A percentile compares a stretch with the other conserved stretches of the same genome.
Evolutionary conservation across 2,329 filamentous ascomycete genomes (phyloP).

Genomic region (Cladophialophora carrionii): DNA sequence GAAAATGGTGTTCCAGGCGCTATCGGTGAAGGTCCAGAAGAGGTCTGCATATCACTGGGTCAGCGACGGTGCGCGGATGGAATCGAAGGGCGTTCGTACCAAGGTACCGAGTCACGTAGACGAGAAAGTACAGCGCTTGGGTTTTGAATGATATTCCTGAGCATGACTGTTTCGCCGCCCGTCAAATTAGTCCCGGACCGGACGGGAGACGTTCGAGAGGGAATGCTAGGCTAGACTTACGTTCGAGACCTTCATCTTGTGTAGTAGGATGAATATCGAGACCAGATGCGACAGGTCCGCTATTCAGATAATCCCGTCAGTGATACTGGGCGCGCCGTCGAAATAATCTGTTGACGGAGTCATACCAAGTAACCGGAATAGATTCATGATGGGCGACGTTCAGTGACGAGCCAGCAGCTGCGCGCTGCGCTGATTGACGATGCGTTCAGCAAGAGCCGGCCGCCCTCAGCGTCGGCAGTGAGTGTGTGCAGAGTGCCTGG

Average conservation of each 20-base stretch:
- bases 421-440: slow-evolving; percentile 23
- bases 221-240: slow-evolving; percentile 57
- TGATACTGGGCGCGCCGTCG: slow-evolving; percentile 17
- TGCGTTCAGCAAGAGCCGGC: neutral
- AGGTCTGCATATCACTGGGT: slow-evolving; percentile 64
- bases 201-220: neutral
- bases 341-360: slow-evolving; percentile 23
- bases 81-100: slow-evolving; percentile 54
- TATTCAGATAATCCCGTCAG: slow-evolving; percentile 45
- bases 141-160: slow-evolving; percentile 99
- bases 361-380: slow-evolving; percentile 70
- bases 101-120: slow-evolving; percentile 92
- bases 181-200: neutral
- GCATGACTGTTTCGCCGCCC: slow-evolving; percentile 68
- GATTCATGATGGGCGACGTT: slow-evolving; percentile 61
- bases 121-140: slow-evolving; percentile 89
- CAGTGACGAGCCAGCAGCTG: slow-evolving; percentile 22
- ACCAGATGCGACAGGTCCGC: slow-evolving; percentile 94
- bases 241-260: slow-evolving; percentile 93
- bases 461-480: neutral
- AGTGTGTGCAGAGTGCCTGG: neutral
- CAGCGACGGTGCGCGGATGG: slow-evolving; percentile 8
- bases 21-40: slow-evolving; percentile 78
- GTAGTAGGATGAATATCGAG: slow-evolving; percentile 90
- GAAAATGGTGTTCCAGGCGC: slow-evolving; percentile 90